Percentiles rank a stretch among this genome's conserved stretches.
Conservation (phyloP, 495 filamentous ascomycete genomes). For the Parathielavia appendiculata region DNA sequence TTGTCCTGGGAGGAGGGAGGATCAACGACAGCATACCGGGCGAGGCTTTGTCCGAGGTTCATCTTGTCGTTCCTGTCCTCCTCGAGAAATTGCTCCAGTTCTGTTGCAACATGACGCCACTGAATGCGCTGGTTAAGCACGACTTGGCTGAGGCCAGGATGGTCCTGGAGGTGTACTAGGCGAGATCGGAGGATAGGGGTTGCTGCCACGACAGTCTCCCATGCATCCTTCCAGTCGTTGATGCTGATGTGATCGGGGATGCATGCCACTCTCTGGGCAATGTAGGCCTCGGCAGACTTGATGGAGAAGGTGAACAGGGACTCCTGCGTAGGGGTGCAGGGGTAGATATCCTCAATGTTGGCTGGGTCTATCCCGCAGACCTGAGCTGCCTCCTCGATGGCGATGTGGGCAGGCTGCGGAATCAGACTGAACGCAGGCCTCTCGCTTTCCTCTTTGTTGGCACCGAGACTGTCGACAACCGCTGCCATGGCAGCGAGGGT, state of each 20-base stretch:
- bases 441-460: neutral
- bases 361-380: slow-evolving; percentile 41
- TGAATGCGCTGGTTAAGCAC: slow-evolving; percentile 34
- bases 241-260: slow-evolving; percentile 43
- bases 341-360: slow-evolving; percentile 53
- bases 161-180: slow-evolving; percentile 47
- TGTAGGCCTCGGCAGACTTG: slow-evolving; percentile 49
- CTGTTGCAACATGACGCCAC: slow-evolving; percentile 38
- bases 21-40: slow-evolving; percentile 25
- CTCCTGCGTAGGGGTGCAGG: slow-evolving; percentile 62
- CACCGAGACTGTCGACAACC: neutral
- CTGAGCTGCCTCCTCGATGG: slow-evolving; percentile 36
- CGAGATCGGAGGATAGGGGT: slow-evolving; percentile 54
- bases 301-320: slow-evolving; percentile 49
- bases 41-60: slow-evolving; percentile 20
- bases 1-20: neutral
- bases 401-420: neutral
- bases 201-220: slow-evolving; percentile 45
- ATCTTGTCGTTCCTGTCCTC: slow-evolving; percentile 28
- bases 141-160: slow-evolving; percentile 47
- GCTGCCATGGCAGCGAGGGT: slow-evolving; percentile 24
- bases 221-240: slow-evolving; percentile 48
- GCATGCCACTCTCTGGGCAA: slow-evolving; percentile 46
- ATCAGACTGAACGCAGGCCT: slow-evolving; percentile 19
- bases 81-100: slow-evolving; percentile 43